A percentile compares a stretch with the other conserved stretches of the same genome.
Evolutionary conservation across 768 basidiomycete genomes (phyloP).

Genomic region (Phanerochaete sordida): DNA sequence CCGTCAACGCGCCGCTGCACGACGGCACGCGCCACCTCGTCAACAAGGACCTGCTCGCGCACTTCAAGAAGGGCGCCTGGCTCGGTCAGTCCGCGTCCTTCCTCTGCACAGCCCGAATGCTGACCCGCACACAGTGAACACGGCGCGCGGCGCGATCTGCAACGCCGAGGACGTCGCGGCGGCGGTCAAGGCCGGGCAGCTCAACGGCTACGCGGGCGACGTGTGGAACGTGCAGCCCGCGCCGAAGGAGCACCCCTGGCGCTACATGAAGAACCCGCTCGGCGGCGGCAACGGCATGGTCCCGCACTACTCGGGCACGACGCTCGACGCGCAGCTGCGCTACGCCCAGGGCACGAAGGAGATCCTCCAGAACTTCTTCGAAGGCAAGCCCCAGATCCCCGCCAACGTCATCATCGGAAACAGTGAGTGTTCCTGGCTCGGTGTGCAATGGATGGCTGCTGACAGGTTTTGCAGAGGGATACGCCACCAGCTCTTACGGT

Average conservation of each 20-base stretch:
- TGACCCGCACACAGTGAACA: slow-evolving; percentile 56
- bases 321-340: slow-evolving; percentile 83
- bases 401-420: slow-evolving; percentile 79
- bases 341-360: slow-evolving; percentile 72
- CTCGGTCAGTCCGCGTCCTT: slow-evolving; percentile 31
- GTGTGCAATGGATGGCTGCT: not conserved
- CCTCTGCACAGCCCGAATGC: not conserved
- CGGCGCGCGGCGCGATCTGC: slow-evolving; percentile 89
- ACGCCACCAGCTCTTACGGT: slow-evolving; percentile 12
- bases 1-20: slow-evolving; percentile 88
- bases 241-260: slow-evolving; percentile 83
- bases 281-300: slow-evolving; percentile 90
- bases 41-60: slow-evolving; percentile 76
- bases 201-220: slow-evolving; percentile 57
- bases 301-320: slow-evolving; percentile 85
- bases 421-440: slow-evolving; percentile 35
- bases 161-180: slow-evolving; percentile 77
- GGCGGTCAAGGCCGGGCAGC: slow-evolving; percentile 72
- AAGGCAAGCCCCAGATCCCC: slow-evolving; percentile 62
- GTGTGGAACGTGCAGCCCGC: slow-evolving; percentile 90
- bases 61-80: slow-evolving; percentile 92
- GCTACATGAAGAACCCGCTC: slow-evolving; percentile 75
- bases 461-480: slow-evolving; percentile 10
- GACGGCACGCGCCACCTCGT: slow-evolving; percentile 79
- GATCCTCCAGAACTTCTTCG: slow-evolving; percentile 72